Percentiles rank a stretch among this genome's conserved stretches.
phyloP scores from a whole-genome alignment of 2,329 filamentous ascomycete species.

The Teratosphaeria epicoccoides region DNA sequence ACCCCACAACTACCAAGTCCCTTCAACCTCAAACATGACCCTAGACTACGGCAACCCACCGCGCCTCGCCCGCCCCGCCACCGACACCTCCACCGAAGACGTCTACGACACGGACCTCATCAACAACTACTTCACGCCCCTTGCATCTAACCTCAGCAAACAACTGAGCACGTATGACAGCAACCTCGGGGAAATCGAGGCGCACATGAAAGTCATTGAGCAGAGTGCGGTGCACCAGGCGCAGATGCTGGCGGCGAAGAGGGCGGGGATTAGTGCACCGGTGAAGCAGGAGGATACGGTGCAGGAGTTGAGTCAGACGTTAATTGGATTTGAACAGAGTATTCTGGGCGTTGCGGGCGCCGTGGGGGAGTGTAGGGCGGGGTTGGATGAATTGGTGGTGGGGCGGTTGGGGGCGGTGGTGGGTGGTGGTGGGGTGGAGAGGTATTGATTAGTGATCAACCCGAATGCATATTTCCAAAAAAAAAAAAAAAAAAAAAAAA shows the following conservation, averaged over 20 bases:
- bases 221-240: constrained; percentile 33
- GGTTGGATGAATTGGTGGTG: constrained; percentile 33
- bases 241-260: constrained; percentile 28
- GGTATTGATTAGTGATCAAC: no score
- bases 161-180: constrained; percentile 32
- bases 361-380: constrained; percentile 38
- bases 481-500: no score
- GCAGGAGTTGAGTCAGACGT: constrained; percentile 35
- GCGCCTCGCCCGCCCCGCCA: background rate
- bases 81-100: constrained; percentile 13
- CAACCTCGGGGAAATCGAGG: constrained; percentile 38
- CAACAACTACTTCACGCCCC: constrained; percentile 34
- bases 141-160: constrained; percentile 30
- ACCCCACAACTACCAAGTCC: constrained; percentile 49
- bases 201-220: constrained; percentile 40
- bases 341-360: constrained; percentile 38
- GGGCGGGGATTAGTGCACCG: constrained; percentile 12
- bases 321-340: constrained; percentile 40
- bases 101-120: constrained; percentile 37
- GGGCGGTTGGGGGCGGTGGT: constrained; percentile 15
- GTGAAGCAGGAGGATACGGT: constrained; percentile 25
- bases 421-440: background rate
- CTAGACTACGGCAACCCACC: background rate
- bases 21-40: background rate
- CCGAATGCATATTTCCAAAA: no score